These are phyloP conservation scores for Ustilago sp. DNA, from an alignment of 1,284 basidiomycete species.

Conservation along the genomic window DNA sequence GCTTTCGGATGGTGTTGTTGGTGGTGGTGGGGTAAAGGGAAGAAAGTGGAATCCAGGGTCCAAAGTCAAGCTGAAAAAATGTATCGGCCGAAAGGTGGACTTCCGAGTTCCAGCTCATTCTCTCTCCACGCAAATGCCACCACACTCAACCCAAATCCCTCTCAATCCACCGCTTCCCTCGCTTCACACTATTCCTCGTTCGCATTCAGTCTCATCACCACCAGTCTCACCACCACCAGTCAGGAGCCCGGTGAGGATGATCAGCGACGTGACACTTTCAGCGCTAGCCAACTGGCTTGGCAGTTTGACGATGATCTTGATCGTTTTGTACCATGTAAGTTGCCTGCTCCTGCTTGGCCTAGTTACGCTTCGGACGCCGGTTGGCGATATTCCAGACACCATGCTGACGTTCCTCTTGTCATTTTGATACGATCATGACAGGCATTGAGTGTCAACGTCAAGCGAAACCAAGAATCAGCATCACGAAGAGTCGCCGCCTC, in stretches of 20 bases:
- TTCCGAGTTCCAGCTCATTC: conserved; percentile 12
- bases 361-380: too few relatives aligned
- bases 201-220: not conserved
- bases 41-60: conserved; percentile 26
- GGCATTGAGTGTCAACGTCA: conserved; percentile 51
- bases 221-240: not conserved
- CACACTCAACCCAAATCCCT: conserved; percentile 29
- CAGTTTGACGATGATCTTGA: conserved; percentile 63
- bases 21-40: not conserved
- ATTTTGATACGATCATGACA: not conserved
- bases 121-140: conserved; percentile 1
- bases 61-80: not conserved
- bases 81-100: conserved; percentile 27
- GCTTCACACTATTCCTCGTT: not conserved
- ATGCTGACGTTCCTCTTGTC: not conserved
- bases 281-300: conserved; percentile 66
- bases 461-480: conserved; percentile 45
- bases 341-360: too few relatives aligned
- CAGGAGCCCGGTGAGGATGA: conserved; percentile 34
- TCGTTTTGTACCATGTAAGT: conserved; percentile 65
- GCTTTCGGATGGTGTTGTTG: not conserved
- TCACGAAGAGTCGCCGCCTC: conserved; percentile 19
- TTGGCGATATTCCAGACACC: not conserved
- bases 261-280: conserved; percentile 63
- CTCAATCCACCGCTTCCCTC: not conserved